These are phyloP conservation scores for Clonostachys solani DNA, from an alignment of 2,329 filamentous ascomycete genomes.

Conservation along the genomic window DNA sequence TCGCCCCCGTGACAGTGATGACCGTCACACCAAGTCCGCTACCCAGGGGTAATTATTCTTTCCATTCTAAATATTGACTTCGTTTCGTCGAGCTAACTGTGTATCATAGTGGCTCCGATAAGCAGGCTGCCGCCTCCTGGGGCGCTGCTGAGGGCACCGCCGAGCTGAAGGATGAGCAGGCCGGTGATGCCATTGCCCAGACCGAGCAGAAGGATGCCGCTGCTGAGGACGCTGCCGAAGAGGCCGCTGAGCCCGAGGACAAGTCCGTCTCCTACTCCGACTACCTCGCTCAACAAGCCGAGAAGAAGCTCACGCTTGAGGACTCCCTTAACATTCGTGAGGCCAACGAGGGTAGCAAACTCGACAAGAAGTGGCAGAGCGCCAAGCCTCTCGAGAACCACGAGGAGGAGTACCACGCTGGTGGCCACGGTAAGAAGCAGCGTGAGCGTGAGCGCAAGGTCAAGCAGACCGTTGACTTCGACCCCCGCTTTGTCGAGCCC, in stretches of 20 bases:
- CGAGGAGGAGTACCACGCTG: constrained; percentile 74
- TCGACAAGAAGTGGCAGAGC: constrained; percentile 87
- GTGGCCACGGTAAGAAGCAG: constrained; percentile 69
- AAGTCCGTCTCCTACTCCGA: constrained; percentile 87
- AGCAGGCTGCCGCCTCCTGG: constrained; percentile 88
- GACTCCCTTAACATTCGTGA: constrained; percentile 68
- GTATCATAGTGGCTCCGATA: constrained; percentile 65
- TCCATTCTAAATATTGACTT: neutral
- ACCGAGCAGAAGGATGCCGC: constrained; percentile 72
- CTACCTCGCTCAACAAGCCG: constrained; percentile 70
- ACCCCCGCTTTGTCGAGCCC: constrained; percentile 75
- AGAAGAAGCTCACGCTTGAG: constrained; percentile 73
- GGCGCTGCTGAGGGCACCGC: constrained; percentile 76
- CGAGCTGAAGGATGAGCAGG: constrained; percentile 88
- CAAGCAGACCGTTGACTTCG: constrained; percentile 86
- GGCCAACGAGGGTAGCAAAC: constrained; percentile 86
- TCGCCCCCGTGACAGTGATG: constrained; percentile 48
- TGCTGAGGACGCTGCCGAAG: constrained; percentile 42
- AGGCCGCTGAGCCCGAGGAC: constrained; percentile 66
- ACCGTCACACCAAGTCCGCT: constrained; percentile 44
- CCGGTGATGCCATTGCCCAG: constrained; percentile 84
- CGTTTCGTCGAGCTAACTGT: constrained; percentile 9
- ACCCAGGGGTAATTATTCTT: constrained; percentile 36
- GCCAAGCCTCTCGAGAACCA: constrained; percentile 70
- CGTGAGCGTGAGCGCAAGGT: constrained; percentile 88